Evolutionary conservation across 169 alveolate genomes (phyloP).

Genomic region (Cytauxzoon felis): DNA sequence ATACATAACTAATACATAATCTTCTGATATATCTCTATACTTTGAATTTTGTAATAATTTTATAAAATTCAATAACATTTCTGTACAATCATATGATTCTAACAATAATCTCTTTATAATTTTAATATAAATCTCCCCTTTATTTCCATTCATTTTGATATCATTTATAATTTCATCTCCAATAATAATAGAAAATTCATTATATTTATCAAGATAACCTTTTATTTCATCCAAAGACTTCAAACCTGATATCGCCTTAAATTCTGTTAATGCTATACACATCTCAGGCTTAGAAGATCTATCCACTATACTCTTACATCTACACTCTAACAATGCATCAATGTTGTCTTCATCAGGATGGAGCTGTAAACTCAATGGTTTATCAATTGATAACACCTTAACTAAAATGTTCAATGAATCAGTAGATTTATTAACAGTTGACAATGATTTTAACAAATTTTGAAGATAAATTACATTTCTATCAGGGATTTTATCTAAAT

Average conservation of each 20-base stretch:
- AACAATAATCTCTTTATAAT: conserved; percentile 3
- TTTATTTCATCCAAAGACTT: conserved; percentile 9
- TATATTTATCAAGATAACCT: conserved; percentile 12
- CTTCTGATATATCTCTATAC: conserved; percentile 30
- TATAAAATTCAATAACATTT: background rate
- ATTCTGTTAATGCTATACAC: conserved; percentile 47
- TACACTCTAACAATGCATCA: background rate
- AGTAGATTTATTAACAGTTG: background rate
- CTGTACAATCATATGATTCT: background rate
- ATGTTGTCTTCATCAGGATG: conserved; percentile 68
- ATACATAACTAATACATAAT: conserved; percentile 51
- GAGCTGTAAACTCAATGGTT: conserved; percentile 70
- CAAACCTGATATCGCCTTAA: conserved; percentile 39
- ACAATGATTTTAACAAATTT: background rate
- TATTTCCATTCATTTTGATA: background rate
- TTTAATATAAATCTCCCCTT: background rate
- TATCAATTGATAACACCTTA: conserved; percentile 66
- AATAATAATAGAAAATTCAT: conserved; percentile 17
- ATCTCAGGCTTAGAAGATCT: conserved; percentile 52
- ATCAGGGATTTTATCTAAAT: background rate
- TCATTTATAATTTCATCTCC: conserved; percentile 5
- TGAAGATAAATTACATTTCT: background rate
- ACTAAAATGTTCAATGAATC: conserved; percentile 24
- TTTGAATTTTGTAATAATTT: background rate
- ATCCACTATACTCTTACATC: conserved; percentile 47